Percentiles rank a stretch among this genome's conserved stretches.
Evolutionary conservation across 2,329 filamentous ascomycete species (phyloP).

Genomic region (Pyrenochaeta sp.): DNA sequence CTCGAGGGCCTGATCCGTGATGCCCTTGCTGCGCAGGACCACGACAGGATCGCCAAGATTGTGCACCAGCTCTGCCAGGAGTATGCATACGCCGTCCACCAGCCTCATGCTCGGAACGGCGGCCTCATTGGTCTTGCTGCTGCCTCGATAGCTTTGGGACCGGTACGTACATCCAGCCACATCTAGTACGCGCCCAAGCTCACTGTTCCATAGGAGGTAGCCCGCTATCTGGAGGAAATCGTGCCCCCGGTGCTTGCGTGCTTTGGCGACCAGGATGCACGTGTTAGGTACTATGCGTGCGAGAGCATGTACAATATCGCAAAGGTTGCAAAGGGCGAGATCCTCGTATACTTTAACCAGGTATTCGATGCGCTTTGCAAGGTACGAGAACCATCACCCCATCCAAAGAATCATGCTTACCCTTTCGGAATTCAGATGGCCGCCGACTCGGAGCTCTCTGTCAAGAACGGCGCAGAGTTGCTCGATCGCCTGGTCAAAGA

Average conservation of each 20-base stretch:
- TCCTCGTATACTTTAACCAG: slow-evolving; percentile 96
- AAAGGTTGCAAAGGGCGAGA: slow-evolving; percentile 98
- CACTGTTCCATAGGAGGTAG: slow-evolving; percentile 72
- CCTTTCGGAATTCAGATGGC: slow-evolving; percentile 69
- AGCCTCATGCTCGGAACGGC: slow-evolving; percentile 94
- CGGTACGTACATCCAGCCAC: slow-evolving; percentile 66
- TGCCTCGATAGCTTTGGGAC: slow-evolving; percentile 91
- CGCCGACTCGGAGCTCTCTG: slow-evolving; percentile 93
- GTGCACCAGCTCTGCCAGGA: slow-evolving; percentile 97
- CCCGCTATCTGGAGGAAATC: slow-evolving; percentile 89
- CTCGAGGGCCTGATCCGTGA: slow-evolving; percentile 92
- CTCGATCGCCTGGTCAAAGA: slow-evolving; percentile 95
- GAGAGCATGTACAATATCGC: slow-evolving; percentile 99
- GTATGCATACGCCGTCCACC: slow-evolving; percentile 95
- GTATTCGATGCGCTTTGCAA: slow-evolving; percentile 98
- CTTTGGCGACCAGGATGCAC: slow-evolving; percentile 96
- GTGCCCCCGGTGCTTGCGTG: slow-evolving; percentile 96
- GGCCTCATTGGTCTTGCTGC: slow-evolving; percentile 94
- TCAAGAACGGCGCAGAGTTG: slow-evolving; percentile 97
- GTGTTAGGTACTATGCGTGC: slow-evolving; percentile 96
- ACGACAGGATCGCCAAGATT: slow-evolving; percentile 81
- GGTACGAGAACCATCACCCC: slow-evolving; percentile 66
- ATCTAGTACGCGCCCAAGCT: slow-evolving; percentile 11
- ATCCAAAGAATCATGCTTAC: too few relatives aligned
- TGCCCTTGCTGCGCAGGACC: slow-evolving; percentile 76